These are phyloP conservation scores for Pseudocercospora crystallina DNA, from an alignment of 2,329 filamentous ascomycete genomes.

Conservation along the genomic window DNA sequence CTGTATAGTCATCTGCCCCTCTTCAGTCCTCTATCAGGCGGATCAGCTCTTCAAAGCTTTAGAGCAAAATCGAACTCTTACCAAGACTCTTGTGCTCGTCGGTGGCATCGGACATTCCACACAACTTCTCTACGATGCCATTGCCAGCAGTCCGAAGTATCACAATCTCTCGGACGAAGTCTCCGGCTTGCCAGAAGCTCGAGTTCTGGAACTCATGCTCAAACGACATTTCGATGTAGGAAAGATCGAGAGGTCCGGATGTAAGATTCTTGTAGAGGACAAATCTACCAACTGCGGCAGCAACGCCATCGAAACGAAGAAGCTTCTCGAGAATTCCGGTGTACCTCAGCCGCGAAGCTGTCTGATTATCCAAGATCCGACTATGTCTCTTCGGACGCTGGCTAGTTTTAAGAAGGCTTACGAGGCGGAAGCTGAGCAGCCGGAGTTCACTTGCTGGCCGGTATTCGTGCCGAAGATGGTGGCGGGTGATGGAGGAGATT, in stretches of 20 bases:
- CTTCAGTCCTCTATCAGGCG: constrained; percentile 39
- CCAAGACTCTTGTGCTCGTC: constrained; percentile 43
- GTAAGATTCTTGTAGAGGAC: constrained; percentile 43
- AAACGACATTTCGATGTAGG: constrained; percentile 31
- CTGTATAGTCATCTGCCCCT: constrained; percentile 44
- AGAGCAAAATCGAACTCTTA: constrained; percentile 30
- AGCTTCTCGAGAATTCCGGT: constrained; percentile 36
- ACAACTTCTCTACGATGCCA: constrained; percentile 42
- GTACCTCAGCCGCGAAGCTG: constrained; percentile 28
- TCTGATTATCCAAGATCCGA: constrained; percentile 48
- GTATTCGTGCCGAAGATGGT: constrained; percentile 33
- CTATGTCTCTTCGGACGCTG: constrained; percentile 45
- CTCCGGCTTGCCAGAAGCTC: constrained; percentile 41
- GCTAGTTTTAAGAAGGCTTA: constrained; percentile 45
- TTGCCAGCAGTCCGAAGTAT: constrained; percentile 36
- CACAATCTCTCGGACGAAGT: constrained; percentile 29
- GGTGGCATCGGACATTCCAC: constrained; percentile 51
- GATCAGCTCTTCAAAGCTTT: constrained; percentile 38
- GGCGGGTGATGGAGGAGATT: neutral
- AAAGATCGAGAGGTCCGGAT: constrained; percentile 27
- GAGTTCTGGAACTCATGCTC: constrained; percentile 40
- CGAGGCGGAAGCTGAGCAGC: constrained; percentile 19
- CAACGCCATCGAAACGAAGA: constrained; percentile 42
- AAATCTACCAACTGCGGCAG: constrained; percentile 49
- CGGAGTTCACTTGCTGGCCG: constrained; percentile 35